Evolutionary conservation across 129 eudicot species (phyloP), one percentile per base, ranked within the genome.

Genomic region (Silybum marianum): DNA sequence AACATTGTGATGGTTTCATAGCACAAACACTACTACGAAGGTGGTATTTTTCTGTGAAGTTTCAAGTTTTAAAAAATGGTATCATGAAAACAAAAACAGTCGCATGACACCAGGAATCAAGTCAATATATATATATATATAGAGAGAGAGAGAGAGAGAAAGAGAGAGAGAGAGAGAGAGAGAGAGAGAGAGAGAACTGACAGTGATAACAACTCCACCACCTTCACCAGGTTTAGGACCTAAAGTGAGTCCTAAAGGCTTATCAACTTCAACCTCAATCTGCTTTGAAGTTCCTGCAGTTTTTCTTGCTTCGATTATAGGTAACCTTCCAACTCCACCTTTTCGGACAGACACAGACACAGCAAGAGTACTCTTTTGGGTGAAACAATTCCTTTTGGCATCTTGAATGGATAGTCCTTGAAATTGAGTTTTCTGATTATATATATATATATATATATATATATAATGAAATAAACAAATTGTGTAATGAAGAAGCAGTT

Each of bases 181-280:
- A 60, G 44, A 21, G 3, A 5, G 14, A 0, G 22, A 48, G 30
- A 36, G 1, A 77, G 65, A 30, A 85, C 96, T 81, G 14, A 95
- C 99, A 42, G 99, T 91, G 86, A 95, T 89, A 72, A 95, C 76
- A 30, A 95, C 99, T 25, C 98, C 98, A 16, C 99, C 99, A 77
- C 98, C 98, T 21, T 77, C 89, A 48, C 97, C 99, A 72, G 90
- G 91, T 83, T 95, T 95, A 48, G 90, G 98, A 12, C 99, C 99
- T 82, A 95, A 81, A 78, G 93, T 93, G 34, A 95, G 89, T 23
- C 99, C 99, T 85, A 95, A 84, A 67, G 99, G 98, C 93, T 95
- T 95, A 60, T 95, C 99, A 62, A 95, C 98, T 85, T 95, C 98
- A 40, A 90, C 98, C 82, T 95, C 99, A 71, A 95, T 95, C 9